Evolutionary conservation across 2,329 filamentous ascomycete genomes (phyloP), one percentile per base, ranked within the genome.

Genomic region (Intubia oerlemansii): DNA sequence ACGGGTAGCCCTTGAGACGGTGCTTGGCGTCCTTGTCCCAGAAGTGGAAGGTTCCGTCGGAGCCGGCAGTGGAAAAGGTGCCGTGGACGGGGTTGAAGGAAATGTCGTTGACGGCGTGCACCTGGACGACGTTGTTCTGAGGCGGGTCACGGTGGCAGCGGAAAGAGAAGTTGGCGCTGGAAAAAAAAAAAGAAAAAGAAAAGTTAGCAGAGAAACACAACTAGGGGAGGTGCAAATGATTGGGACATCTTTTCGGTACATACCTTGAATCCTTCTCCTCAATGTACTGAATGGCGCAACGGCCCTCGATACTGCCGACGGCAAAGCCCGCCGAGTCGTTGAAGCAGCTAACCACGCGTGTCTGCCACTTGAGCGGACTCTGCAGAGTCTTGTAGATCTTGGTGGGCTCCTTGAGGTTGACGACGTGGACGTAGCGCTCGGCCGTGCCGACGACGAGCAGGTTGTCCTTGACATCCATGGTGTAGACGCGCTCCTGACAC

Each of bases 311-410:
- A 46, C 80, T 91, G 31, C 88, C 88, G 28, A 98, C 79, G 1
- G 88, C 88, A 45, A 91, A 98, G 5, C 88, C 88, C 1, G 71
- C 72, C 6, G 81, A 77, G 47, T 98, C 85, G 10, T 74, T 71
- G 49, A 98, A 98, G 57, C 85, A 95, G 55, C 77, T 88, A 29
- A 95, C 79, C 10, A 90, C 81, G 33, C 85, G 64, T 2, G 88
- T 98, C 61, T 98, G 88, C 81, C 84, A 98, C 56, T 98, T 98
- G 25, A 98, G 64, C 4, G 88, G 88, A 45, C 81, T 92, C 53
- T 92, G 81, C 28, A 93, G 65, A 8, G 80, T 85, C 64, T 98
- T 98, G 66, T 91, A 93, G 52, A 93, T 81, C 42, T 80, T 81
- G 30, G 67, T 68, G 4, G 88, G 88, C 35, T 90, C 74, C 46